A percentile compares a stretch with the other conserved stretches of the same genome.
phyloP scores from a whole-genome alignment of 208 protist species.

The Trichomonas vaginalis region DNA sequence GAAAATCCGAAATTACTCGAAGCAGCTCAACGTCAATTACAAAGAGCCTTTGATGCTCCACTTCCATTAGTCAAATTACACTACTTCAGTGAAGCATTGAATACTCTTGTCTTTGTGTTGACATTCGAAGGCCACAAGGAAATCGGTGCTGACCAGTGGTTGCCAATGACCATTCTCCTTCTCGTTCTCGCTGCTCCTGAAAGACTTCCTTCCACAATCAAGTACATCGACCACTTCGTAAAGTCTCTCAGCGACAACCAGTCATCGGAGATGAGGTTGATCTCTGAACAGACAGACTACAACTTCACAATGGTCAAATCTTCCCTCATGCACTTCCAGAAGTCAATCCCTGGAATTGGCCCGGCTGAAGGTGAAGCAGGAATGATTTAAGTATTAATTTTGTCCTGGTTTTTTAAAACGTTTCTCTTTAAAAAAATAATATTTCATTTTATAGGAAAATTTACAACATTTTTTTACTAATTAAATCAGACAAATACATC shows the following conservation, averaged over 20 bases:
- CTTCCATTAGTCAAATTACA: background rate
- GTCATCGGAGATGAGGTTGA: background rate
- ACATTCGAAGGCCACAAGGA: background rate
- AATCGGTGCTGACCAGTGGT: background rate
- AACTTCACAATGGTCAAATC: slow-evolving; percentile 15
- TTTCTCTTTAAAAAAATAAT: no score
- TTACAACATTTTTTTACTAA: no score
- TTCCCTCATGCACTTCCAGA: background rate
- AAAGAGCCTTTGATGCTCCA: background rate
- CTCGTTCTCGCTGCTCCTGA: background rate
- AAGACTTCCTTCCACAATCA: background rate
- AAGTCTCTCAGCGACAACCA: background rate
- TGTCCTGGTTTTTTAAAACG: no score
- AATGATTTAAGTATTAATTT: no score
- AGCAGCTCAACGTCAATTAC: background rate
- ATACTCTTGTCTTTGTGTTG: background rate
- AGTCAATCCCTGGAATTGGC: background rate
- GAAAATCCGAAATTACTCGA: background rate
- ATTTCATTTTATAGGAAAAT: no score
- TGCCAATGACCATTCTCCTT: background rate
- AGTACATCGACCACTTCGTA: background rate
- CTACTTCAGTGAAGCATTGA: background rate
- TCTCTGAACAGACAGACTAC: background rate
- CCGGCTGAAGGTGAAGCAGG: background rate
- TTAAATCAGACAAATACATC: no score